These are phyloP conservation scores for Fomitopsis serialis DNA, from an alignment of 768 basidiomycete genomes.

Conservation along the genomic window DNA sequence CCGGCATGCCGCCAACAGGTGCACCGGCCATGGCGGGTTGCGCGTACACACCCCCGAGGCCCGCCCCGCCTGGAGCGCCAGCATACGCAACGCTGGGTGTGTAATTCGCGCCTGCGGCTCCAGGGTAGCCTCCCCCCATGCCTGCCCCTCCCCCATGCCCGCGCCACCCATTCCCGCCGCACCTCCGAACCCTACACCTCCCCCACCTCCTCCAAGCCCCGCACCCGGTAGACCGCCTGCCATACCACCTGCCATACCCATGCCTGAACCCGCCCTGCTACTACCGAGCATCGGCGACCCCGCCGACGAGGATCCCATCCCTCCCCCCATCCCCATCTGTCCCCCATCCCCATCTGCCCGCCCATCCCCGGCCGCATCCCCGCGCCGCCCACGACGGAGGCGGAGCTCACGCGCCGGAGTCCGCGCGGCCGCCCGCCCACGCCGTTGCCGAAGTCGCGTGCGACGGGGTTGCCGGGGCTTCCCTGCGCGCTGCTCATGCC, in stretches of 20 bases:
- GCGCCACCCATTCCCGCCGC: neutral
- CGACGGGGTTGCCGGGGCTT: neutral
- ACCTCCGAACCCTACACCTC: too few species aligned
- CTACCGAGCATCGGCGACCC: neutral
- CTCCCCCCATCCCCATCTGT: neutral
- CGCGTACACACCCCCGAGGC: neutral
- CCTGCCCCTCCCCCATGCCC: neutral
- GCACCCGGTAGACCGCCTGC: neutral
- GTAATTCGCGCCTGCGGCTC: neutral
- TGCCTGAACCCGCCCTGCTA: too few species aligned
- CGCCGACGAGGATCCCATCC: neutral
- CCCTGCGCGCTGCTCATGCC: neutral
- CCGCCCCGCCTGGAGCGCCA: neutral
- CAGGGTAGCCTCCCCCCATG: too few species aligned
- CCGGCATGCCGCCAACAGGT: too few species aligned
- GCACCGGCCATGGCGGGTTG: neutral
- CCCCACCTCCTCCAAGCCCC: too few species aligned
- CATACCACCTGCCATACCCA: neutral
- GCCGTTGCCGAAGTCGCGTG: neutral
- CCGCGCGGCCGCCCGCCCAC: neutral
- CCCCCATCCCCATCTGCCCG: neutral
- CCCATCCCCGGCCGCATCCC: neutral
- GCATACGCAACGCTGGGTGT: neutral
- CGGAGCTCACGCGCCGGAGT: conserved; percentile 1
- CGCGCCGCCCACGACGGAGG: neutral